phyloP scores from a whole-genome alignment of 768 basidiomycete species.

The Tylopilus balloui region DNA sequence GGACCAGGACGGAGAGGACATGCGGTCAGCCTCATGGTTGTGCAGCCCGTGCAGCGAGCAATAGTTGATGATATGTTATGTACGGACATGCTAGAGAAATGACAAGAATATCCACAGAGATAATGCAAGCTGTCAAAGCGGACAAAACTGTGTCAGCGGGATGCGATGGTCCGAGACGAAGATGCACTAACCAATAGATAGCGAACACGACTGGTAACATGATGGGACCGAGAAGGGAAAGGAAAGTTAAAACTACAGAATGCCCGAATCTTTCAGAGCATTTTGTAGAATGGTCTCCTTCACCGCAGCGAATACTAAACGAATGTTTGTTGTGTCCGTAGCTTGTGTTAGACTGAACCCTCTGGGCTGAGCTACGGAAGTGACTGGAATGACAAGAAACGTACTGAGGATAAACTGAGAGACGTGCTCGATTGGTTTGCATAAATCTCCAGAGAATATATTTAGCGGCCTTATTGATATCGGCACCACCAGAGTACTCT shows the following conservation, averaged over 20 bases:
- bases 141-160: neutral
- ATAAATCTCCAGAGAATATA: constrained; percentile 95
- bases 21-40: neutral
- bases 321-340: constrained; percentile 81
- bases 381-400: constrained; percentile 24
- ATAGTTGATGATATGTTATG: constrained; percentile 31
- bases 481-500: constrained; percentile 83
- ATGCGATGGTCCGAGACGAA: neutral
- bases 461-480: constrained; percentile 92
- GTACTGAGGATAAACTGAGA: constrained; percentile 90
- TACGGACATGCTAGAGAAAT: constrained; percentile 22
- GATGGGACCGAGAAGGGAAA: constrained; percentile 1
- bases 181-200: constrained; percentile 26
- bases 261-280: constrained; percentile 80
- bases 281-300: constrained; percentile 94
- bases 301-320: constrained; percentile 79
- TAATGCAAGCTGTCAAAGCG: constrained; percentile 22
- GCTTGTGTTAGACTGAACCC: constrained; percentile 75
- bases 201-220: constrained; percentile 12
- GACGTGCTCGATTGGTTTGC: constrained; percentile 77
- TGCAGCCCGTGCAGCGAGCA: constrained; percentile 2
- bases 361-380: neutral
- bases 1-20: neutral
- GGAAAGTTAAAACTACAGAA: constrained; percentile 44
- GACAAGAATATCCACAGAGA: constrained; percentile 30